Conservation (phyloP, 768 basidiomycete genomes). For the Trametes sanguinea region DNA sequence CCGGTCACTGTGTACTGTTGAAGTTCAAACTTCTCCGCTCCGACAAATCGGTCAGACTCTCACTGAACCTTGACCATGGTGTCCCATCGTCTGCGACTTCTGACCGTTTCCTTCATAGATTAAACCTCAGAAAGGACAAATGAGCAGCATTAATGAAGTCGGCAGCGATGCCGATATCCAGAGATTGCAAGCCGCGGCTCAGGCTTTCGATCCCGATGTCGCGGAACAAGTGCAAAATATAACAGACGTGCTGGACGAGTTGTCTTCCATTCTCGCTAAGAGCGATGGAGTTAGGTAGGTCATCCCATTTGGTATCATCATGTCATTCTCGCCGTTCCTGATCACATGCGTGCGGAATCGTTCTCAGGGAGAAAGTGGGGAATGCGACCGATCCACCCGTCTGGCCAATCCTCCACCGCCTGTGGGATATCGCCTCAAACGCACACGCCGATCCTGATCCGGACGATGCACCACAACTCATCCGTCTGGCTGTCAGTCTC, state of each 20-base stretch:
- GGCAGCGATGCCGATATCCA: constrained; percentile 2
- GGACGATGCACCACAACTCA: constrained; percentile 36
- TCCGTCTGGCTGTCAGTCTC: constrained; percentile 37
- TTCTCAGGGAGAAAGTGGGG: constrained; percentile 40
- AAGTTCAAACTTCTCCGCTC: too few relatives aligned
- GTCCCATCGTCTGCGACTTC: not conserved
- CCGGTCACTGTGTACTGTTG: too few relatives aligned
- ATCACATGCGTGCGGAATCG: not conserved
- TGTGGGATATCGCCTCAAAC: constrained; percentile 48
- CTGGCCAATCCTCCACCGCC: constrained; percentile 54
- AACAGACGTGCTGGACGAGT: constrained; percentile 48
- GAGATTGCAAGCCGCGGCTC: constrained; percentile 46
- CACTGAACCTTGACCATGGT: too few relatives aligned
- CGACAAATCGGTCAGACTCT: too few relatives aligned
- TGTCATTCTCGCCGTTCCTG: not conserved
- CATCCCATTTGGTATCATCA: not conserved
- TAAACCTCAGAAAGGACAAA: not conserved
- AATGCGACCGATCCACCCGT: constrained; percentile 42
- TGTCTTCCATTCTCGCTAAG: constrained; percentile 53
- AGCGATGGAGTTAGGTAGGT: constrained; percentile 40
- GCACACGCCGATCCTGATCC: constrained; percentile 46
- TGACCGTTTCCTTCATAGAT: not conserved
- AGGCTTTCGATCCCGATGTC: constrained; percentile 40
- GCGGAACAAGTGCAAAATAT: constrained; percentile 25
- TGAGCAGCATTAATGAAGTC: not conserved